Conservation (phyloP, 2,329 filamentous ascomycete genomes). For the Apiospora koreana region DNA sequence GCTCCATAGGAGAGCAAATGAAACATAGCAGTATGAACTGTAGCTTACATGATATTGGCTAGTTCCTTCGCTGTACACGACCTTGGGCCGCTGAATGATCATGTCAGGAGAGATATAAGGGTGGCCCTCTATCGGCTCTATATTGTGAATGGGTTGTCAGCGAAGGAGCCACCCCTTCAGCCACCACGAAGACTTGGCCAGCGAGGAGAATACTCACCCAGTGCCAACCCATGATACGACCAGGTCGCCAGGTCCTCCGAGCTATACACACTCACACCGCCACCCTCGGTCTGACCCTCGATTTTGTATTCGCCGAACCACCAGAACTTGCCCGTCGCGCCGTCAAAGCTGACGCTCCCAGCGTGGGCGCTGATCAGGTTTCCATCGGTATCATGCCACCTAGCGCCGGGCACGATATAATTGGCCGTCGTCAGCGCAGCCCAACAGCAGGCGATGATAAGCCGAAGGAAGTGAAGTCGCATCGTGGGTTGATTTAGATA, state of each 20-base stretch:
- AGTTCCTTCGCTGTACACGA: slow-evolving; percentile 56
- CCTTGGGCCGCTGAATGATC: slow-evolving; percentile 65
- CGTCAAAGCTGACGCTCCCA: slow-evolving; percentile 54
- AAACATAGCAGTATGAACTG: not conserved
- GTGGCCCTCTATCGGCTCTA: slow-evolving; percentile 54
- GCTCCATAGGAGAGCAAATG: not conserved
- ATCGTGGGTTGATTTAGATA: not conserved
- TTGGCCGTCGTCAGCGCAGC: slow-evolving; percentile 36
- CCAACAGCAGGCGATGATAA: slow-evolving; percentile 19
- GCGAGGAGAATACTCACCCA: slow-evolving; percentile 41
- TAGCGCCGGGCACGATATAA: slow-evolving; percentile 62
- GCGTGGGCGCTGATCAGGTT: slow-evolving; percentile 64
- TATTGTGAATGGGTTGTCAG: not conserved
- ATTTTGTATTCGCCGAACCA: slow-evolving; percentile 65
- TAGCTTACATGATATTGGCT: slow-evolving; percentile 55
- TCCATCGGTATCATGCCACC: slow-evolving; percentile 62
- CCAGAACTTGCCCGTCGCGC: slow-evolving; percentile 56
- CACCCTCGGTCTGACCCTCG: slow-evolving; percentile 58
- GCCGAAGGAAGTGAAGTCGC: slow-evolving; percentile 2
- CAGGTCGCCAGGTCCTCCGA: slow-evolving; percentile 62
- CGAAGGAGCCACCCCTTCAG: not conserved
- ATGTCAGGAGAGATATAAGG: slow-evolving; percentile 54
- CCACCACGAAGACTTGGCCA: not conserved
- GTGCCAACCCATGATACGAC: slow-evolving; percentile 56
- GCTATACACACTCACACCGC: slow-evolving; percentile 61